A percentile compares a stretch with the other conserved stretches of the same genome.
phyloP scores from a whole-genome alignment of 2,329 filamentous ascomycete species.

The Taxawa tesnikishii region DNA sequence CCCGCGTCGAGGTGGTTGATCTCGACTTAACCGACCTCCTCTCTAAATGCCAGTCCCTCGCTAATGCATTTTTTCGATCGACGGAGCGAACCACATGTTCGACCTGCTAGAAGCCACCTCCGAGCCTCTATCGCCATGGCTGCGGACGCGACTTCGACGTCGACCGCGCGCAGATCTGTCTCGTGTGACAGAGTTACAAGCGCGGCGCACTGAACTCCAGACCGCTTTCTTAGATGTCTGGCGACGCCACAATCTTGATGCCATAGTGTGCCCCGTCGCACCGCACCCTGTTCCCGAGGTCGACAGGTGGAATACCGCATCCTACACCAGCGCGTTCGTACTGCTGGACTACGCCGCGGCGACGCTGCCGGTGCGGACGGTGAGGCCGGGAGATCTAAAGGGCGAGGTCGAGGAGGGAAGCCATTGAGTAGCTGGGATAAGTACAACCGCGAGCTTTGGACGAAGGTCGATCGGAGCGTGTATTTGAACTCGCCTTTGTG shows the following conservation, averaged over 20 bases:
- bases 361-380: slow-evolving; percentile 39
- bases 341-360: slow-evolving; percentile 52
- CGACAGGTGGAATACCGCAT: slow-evolving; percentile 50
- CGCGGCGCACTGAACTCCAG: slow-evolving; percentile 38
- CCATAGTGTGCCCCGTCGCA: slow-evolving; percentile 50
- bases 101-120: slow-evolving; percentile 42
- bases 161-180: slow-evolving; percentile 34
- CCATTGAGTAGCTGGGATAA: slow-evolving; percentile 47
- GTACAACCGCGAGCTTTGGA: slow-evolving; percentile 46
- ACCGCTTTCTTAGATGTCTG: slow-evolving; percentile 47
- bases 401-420: slow-evolving; percentile 29
- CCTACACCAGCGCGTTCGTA: slow-evolving; percentile 51
- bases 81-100: slow-evolving; percentile 44
- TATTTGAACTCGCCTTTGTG: slow-evolving; percentile 44
- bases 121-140: slow-evolving; percentile 49
- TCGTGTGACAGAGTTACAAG: slow-evolving; percentile 40
- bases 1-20: slow-evolving; percentile 42
- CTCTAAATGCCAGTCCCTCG: slow-evolving; percentile 42
- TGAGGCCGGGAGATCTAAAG: slow-evolving; percentile 37
- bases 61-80: slow-evolving; percentile 47
- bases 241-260: slow-evolving; percentile 39
- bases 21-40: slow-evolving; percentile 41
- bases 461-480: slow-evolving; percentile 37
- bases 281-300: slow-evolving; percentile 51
- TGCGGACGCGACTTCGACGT: slow-evolving; percentile 38